Evolutionary conservation across 495 filamentous ascomycete genomes (phyloP).

Genomic region (Tuber melanosporum): DNA sequence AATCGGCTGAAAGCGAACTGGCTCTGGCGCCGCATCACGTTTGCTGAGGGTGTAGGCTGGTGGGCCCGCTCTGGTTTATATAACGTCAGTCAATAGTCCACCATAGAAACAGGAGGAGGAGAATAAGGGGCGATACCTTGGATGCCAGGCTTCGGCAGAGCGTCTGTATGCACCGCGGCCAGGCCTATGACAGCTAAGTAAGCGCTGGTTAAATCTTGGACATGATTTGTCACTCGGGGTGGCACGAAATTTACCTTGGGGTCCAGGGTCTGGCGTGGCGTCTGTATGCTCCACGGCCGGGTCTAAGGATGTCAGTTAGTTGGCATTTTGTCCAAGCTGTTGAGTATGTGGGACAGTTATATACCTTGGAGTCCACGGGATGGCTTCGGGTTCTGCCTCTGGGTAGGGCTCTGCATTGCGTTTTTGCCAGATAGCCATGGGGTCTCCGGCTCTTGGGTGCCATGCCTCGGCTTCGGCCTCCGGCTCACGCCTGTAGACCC

Average conservation of each 20-base stretch:
- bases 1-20: not conserved
- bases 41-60: not conserved
- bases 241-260: not conserved
- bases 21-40: not conserved
- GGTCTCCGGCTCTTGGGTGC: not conserved
- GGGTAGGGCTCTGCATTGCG: not conserved
- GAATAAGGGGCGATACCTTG: not conserved
- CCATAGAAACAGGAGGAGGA: not conserved
- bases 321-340: not conserved
- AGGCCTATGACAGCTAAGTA: not conserved
- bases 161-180: not conserved
- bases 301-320: not conserved
- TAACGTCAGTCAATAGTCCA: not conserved
- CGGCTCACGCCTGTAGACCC: not conserved
- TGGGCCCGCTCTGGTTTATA: not conserved
- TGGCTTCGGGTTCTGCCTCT: not conserved
- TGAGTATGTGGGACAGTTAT: not conserved
- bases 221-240: not conserved
- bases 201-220: not conserved
- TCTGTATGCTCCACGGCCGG: not conserved
- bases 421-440: constrained; percentile 1
- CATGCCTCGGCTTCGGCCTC: not conserved
- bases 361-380: not conserved
- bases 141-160: not conserved
- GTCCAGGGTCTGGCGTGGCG: not conserved